A percentile compares a stretch with the other conserved stretches of the same genome.
Evolutionary conservation across 768 basidiomycete genomes (phyloP).

Genomic region (Favolaschia claudopus): DNA sequence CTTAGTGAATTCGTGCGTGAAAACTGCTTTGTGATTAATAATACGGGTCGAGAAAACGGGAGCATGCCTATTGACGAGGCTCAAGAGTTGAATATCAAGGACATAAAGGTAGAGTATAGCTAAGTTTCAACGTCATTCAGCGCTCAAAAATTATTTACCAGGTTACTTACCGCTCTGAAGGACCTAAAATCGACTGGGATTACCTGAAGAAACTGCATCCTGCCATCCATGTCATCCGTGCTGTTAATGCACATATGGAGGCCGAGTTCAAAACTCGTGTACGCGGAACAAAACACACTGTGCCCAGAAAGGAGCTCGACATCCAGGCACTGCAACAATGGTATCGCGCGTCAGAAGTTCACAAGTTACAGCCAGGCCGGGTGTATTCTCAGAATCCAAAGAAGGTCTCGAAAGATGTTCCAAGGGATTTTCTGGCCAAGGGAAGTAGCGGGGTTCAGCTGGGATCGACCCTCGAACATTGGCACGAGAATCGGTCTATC

Average conservation of each 20-base stretch:
- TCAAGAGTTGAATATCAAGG: constrained; percentile 46
- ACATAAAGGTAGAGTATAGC: constrained; percentile 39
- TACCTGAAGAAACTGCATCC: constrained; percentile 42
- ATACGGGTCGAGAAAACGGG: too few relatives aligned
- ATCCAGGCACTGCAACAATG: not conserved
- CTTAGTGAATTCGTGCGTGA: too few relatives aligned
- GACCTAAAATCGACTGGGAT: constrained; percentile 40
- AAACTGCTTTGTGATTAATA: too few relatives aligned
- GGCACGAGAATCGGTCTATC: not conserved
- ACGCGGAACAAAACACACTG: constrained; percentile 35
- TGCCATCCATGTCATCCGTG: constrained; percentile 37
- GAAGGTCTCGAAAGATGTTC: not conserved
- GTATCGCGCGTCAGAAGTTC: not conserved
- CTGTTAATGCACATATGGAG: constrained; percentile 35
- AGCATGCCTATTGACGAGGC: constrained; percentile 40
- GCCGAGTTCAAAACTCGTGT: constrained; percentile 31
- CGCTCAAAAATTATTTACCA: not conserved
- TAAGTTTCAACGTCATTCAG: not conserved
- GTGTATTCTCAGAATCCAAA: too few relatives aligned
- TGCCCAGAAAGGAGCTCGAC: not conserved
- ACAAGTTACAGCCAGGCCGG: not conserved
- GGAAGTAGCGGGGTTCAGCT: not conserved
- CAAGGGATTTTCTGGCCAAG: not conserved
- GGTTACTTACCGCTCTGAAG: constrained; percentile 40
- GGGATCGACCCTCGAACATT: not conserved